phyloP scores from a whole-genome alignment of 345 rosid genomes.

The Kandelia obovata region DNA sequence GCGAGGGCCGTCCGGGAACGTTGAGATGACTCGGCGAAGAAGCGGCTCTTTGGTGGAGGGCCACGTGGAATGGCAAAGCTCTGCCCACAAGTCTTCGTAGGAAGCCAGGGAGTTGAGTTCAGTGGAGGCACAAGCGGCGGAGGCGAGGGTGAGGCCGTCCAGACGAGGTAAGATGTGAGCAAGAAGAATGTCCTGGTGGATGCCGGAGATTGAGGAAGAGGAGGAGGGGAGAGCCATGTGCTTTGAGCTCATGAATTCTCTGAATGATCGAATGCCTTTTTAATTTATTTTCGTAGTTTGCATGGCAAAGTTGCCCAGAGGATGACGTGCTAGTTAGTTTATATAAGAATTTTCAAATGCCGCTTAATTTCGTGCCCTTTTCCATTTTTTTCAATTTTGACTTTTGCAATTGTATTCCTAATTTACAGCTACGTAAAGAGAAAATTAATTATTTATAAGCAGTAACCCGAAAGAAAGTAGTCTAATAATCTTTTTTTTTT shows the following conservation, averaged over 20 bases:
- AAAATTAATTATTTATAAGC: no score
- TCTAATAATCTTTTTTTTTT: no score
- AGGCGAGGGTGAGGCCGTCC: conserved; percentile 63
- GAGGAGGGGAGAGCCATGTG: not conserved
- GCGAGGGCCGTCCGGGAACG: conserved; percentile 49
- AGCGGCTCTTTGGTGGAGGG: conserved; percentile 57
- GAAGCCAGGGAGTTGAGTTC: conserved; percentile 50
- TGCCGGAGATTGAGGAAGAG: conserved; percentile 27
- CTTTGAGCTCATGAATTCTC: not conserved
- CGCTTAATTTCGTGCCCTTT: no score
- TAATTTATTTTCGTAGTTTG: no score
- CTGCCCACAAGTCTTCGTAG: conserved; percentile 45
- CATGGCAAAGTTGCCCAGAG: no score
- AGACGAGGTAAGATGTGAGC: conserved; percentile 63
- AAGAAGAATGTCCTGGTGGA: conserved; percentile 56
- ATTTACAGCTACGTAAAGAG: no score
- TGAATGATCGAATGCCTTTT: no score
- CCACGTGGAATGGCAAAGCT: conserved; percentile 57
- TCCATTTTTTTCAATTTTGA: no score
- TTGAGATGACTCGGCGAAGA: conserved; percentile 33
- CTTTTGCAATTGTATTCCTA: no score
- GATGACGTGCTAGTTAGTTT: no score
- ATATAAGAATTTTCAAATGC: no score
- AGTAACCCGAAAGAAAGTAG: no score
- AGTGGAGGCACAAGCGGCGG: conserved; percentile 51